A percentile compares a stretch with the other conserved stretches of the same genome.
phyloP scores from a whole-genome alignment of 2,329 filamentous ascomycete genomes.

The Septoria petroselini region DNA sequence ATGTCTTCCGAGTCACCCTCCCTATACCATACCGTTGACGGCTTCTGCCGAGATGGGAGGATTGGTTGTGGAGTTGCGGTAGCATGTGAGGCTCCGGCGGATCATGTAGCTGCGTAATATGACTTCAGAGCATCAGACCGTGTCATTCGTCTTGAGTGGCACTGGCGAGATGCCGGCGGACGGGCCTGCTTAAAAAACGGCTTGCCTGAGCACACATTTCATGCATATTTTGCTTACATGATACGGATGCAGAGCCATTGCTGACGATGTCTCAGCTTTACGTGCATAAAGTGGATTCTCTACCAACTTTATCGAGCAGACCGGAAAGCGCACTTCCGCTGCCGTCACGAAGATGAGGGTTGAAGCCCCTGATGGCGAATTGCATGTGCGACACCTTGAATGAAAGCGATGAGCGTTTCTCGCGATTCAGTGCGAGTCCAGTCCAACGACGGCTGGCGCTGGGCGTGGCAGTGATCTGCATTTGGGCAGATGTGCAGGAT shows the following conservation, averaged over 20 bases:
- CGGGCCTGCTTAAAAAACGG: slow-evolving; percentile 40
- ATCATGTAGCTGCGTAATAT: slow-evolving; percentile 30
- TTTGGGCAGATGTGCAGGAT: too few species aligned
- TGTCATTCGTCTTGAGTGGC: slow-evolving; percentile 38
- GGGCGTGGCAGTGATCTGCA: too few species aligned
- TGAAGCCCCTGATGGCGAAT: too few species aligned
- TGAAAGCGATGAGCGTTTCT: too few species aligned
- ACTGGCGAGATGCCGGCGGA: slow-evolving; percentile 37
- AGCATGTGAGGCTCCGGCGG: slow-evolving; percentile 26
- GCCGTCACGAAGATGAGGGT: too few species aligned
- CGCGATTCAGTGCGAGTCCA: too few species aligned
- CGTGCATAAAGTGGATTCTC: too few species aligned
- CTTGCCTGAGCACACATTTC: slow-evolving; percentile 36
- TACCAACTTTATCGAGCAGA: too few species aligned
- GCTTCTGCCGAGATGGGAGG: slow-evolving; percentile 33
- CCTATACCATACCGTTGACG: slow-evolving; percentile 38
- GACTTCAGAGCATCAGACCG: slow-evolving; percentile 36
- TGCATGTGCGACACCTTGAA: too few species aligned
- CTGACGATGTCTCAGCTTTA: slow-evolving; percentile 11
- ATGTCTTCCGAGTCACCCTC: slow-evolving; percentile 38
- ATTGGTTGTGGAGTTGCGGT: slow-evolving; percentile 42
- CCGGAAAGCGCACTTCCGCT: too few species aligned
- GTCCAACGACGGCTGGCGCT: too few species aligned
- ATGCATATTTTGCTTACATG: neutral
- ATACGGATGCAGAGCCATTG: neutral